Evolutionary conservation across 768 basidiomycete genomes (phyloP).

Genomic region (Pisolithus microcarpus): DNA sequence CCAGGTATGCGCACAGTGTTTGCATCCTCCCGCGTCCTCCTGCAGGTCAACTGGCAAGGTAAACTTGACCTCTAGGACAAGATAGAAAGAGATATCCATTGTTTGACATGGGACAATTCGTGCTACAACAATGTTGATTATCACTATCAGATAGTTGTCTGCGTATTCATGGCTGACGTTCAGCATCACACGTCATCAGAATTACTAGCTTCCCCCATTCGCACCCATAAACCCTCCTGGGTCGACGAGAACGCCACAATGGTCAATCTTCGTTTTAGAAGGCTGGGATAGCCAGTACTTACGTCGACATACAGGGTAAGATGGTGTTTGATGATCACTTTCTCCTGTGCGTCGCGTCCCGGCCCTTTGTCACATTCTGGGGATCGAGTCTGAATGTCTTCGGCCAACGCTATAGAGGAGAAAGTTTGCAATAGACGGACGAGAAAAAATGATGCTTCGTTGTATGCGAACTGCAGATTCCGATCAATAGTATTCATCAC

Average conservation of each 20-base stretch:
- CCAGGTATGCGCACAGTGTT: too few relatives aligned
- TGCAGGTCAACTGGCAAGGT: too few relatives aligned
- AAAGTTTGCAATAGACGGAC: slow-evolving; percentile 53
- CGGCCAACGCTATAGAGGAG: slow-evolving; percentile 37
- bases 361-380: slow-evolving; percentile 33
- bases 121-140: too few relatives aligned
- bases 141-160: too few relatives aligned
- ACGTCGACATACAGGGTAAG: slow-evolving; percentile 49
- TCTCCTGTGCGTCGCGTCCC: slow-evolving; percentile 38
- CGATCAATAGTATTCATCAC: not conserved
- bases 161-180: too few relatives aligned
- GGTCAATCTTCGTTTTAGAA: too few relatives aligned
- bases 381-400: slow-evolving; percentile 39
- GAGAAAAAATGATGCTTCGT: slow-evolving; percentile 58
- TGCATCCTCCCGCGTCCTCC: too few relatives aligned
- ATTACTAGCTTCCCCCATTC: too few relatives aligned
- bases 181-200: too few relatives aligned
- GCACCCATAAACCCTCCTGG: too few relatives aligned
- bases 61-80: slow-evolving; percentile 23
- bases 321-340: slow-evolving; percentile 39
- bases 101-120: too few relatives aligned
- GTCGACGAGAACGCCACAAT: too few relatives aligned
- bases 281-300: slow-evolving; percentile 8
- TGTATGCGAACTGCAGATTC: slow-evolving; percentile 50
- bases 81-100: slow-evolving; percentile 6